phyloP scores from a whole-genome alignment of 805 yeast genomes.

The Tetrapisispora arboricola region DNA sequence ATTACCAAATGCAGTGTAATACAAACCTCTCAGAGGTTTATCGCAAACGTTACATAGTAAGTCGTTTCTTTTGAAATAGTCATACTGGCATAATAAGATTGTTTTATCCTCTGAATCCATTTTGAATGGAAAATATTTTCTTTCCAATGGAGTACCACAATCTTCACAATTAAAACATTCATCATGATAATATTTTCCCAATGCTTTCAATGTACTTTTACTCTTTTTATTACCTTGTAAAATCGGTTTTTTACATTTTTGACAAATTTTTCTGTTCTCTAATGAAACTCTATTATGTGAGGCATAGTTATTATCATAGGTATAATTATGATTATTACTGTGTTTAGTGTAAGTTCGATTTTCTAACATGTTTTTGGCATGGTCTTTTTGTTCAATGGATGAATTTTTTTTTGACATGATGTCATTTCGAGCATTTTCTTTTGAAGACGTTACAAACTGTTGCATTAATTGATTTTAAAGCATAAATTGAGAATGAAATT shows the following conservation, averaged over 20 bases:
- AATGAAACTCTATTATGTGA: not conserved
- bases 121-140: slow-evolving; percentile 82
- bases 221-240: slow-evolving; percentile 39
- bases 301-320: not conserved
- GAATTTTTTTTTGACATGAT: not conserved
- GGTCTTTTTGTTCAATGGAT: not conserved
- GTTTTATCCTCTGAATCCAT: slow-evolving; percentile 30
- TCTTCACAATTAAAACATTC: slow-evolving; percentile 81
- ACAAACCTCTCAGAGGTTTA: slow-evolving; percentile 79
- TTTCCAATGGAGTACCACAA: slow-evolving; percentile 71
- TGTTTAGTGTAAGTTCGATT: not conserved
- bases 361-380: too few species aligned
- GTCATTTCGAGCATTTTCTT: not conserved
- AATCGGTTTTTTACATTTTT: slow-evolving; percentile 42
- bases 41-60: slow-evolving; percentile 82
- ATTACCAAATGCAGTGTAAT: slow-evolving; percentile 84
- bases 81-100: slow-evolving; percentile 78
- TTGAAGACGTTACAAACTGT: not conserved
- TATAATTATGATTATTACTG: not conserved
- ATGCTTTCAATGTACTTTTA: slow-evolving; percentile 62
- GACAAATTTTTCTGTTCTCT: slow-evolving; percentile 33
- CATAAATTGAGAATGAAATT: not conserved
- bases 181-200: slow-evolving; percentile 70
- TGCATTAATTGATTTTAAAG: not conserved
- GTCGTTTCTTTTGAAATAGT: slow-evolving; percentile 77